These are phyloP conservation scores for Gossypium raimondii DNA, from an alignment of 345 rosid genomes.

Conservation along the genomic window DNA sequence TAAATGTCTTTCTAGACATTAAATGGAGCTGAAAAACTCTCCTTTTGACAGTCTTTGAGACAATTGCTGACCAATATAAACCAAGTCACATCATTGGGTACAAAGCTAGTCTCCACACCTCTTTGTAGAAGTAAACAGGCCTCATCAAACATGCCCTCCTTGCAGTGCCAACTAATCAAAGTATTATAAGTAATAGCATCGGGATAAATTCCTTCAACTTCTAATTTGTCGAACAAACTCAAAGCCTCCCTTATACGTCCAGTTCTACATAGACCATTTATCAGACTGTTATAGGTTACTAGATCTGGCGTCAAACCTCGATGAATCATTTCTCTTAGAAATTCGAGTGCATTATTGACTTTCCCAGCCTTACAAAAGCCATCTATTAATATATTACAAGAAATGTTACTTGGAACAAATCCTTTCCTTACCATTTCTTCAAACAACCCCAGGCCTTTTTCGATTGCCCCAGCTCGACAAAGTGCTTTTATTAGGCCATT, in stretches of 20 bases:
- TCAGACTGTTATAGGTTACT: slow-evolving; percentile 72
- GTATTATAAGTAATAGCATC: slow-evolving; percentile 80
- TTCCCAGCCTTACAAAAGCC: slow-evolving; percentile 60
- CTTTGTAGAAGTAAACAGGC: slow-evolving; percentile 52
- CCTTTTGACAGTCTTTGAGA: slow-evolving; percentile 14
- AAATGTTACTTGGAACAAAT: slow-evolving; percentile 44
- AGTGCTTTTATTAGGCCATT: slow-evolving; percentile 67
- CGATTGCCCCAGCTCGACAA: slow-evolving; percentile 58
- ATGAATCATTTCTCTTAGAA: slow-evolving; percentile 66
- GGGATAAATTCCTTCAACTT: slow-evolving; percentile 64
- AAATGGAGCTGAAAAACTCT: slow-evolving; percentile 9
- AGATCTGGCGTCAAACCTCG: slow-evolving; percentile 72
- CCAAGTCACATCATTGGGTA: slow-evolving; percentile 71
- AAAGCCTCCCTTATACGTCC: slow-evolving; percentile 58
- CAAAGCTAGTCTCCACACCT: slow-evolving; percentile 50
- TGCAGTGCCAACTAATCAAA: slow-evolving; percentile 68
- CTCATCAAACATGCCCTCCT: slow-evolving; percentile 49
- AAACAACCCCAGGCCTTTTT: slow-evolving; percentile 64
- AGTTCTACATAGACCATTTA: slow-evolving; percentile 68
- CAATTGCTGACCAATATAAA: slow-evolving; percentile 48
- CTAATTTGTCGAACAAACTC: slow-evolving; percentile 54
- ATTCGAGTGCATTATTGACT: slow-evolving; percentile 60
- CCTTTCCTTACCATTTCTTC: slow-evolving; percentile 75
- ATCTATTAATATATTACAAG: slow-evolving; percentile 74
- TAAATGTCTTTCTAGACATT: not conserved